Evolutionary conservation across 371 early-diverging fungal species (phyloP), one percentile per base, ranked within the genome.

Genomic region (Mortierella sp.): DNA sequence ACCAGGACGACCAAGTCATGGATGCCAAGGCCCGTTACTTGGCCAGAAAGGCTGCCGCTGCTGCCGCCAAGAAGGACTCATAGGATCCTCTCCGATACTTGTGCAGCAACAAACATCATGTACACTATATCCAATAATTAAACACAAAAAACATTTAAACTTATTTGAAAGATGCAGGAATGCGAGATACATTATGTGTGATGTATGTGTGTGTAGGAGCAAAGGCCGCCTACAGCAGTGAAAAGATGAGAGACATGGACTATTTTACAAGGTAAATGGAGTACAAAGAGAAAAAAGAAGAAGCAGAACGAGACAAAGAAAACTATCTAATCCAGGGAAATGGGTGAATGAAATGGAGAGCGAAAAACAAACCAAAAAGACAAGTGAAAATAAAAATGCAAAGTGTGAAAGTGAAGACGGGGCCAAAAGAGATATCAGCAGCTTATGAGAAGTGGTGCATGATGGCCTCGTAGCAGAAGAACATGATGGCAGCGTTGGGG

Each of bases 401-500:
- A 43, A 63, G 32, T 58, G 21, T 51, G 21, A 54, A 48, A 71
- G 14, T 18, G 27, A 70, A 18, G 48, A 68, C 27, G 44, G 4
- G 54, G 18, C 16, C 18, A 38, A 18, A 77, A 41, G 70, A 38
- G 49, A 35, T 7, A 21, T 18, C 71, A 41, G 58, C 49, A 74
- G 38, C 74, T 82, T 71, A 84, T 83, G 83, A 71, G 58, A 79
- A 82, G 68, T 72, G 75, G 74, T 96, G 90, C 48, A 98, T 88
- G 65, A 97, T 94, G 35, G 95, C 88, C 82, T 98, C 98, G 81
- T 98, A 98, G 65, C 95, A 94, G 80, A 97, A 93, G 88, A 99
- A 98, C 95, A 98, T 93, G 82, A 98, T 97, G 18, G 97, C 97
- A 3, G 98, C 97, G 86, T 98, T 98, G 24, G 99, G 99, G 4